A percentile compares a stretch with the other conserved stretches of the same genome.
phyloP scores from a whole-genome alignment of 345 rosid species.

The Eucalyptus curtisii region DNA sequence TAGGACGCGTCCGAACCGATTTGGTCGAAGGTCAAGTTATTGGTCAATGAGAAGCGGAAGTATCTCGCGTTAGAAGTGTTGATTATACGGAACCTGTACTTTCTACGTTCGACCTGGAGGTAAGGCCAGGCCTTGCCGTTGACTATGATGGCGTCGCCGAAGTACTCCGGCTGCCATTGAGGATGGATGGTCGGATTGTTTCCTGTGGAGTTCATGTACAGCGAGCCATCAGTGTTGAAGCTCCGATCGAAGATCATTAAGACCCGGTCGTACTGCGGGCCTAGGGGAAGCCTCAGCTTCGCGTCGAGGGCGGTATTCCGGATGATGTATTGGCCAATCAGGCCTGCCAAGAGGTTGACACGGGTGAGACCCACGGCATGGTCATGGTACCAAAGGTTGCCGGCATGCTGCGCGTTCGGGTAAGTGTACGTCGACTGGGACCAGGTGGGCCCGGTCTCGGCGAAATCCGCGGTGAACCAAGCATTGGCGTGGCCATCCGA shows the following conservation, averaged over 20 bases:
- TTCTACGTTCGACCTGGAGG: constrained; percentile 54
- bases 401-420: constrained; percentile 61
- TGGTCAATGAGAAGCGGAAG: constrained; percentile 47
- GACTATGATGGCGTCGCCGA: constrained; percentile 57
- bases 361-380: constrained; percentile 75
- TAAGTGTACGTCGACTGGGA: constrained; percentile 32
- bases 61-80: constrained; percentile 76
- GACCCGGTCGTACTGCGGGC: constrained; percentile 41
- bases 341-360: constrained; percentile 72
- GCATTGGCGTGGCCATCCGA: constrained; percentile 57
- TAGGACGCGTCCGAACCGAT: constrained; percentile 63
- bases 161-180: constrained; percentile 89
- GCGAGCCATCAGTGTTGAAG: constrained; percentile 43
- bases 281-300: constrained; percentile 39
- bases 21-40: constrained; percentile 42
- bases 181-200: constrained; percentile 78
- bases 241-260: constrained; percentile 57
- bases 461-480: constrained; percentile 67
- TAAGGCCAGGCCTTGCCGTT: constrained; percentile 88
- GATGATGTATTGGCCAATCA: constrained; percentile 59
- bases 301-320: constrained; percentile 37
- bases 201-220: constrained; percentile 73
- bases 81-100: constrained; percentile 57
- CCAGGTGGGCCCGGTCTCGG: constrained; percentile 54
- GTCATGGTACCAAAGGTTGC: constrained; percentile 89